Conservation (phyloP, 768 basidiomycete species). For the Tylopilus cervinicoccineus region DNA sequence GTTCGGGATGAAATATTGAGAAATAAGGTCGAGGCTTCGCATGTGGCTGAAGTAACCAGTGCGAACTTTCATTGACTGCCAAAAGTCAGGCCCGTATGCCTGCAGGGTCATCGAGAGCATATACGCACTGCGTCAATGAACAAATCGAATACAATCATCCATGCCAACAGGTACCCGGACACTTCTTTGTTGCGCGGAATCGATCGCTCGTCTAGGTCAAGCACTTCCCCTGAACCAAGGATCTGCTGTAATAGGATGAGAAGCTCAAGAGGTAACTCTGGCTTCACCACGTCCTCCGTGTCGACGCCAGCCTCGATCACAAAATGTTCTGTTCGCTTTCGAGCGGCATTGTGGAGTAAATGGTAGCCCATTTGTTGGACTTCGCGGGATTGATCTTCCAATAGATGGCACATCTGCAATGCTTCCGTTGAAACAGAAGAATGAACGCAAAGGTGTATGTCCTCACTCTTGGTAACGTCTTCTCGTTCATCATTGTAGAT, state of each 20-base stretch:
- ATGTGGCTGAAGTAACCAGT: conserved; percentile 85
- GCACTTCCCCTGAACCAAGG: conserved; percentile 37
- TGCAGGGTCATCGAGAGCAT: not conserved
- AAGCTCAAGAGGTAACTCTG: conserved; percentile 64
- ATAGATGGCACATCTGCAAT: conserved; percentile 72
- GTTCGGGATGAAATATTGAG: conserved; percentile 62
- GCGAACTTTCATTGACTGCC: conserved; percentile 83
- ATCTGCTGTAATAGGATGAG: conserved; percentile 55
- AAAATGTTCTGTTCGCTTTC: conserved; percentile 72
- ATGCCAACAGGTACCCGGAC: conserved; percentile 73
- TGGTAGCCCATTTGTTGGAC: conserved; percentile 79
- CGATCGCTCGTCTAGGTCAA: conserved; percentile 40
- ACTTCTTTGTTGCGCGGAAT: conserved; percentile 34
- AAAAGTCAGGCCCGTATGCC: not conserved
- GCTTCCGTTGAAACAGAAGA: not conserved
- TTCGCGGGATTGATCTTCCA: conserved; percentile 56
- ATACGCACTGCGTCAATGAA: conserved; percentile 76
- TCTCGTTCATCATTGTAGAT: conserved; percentile 53
- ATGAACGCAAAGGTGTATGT: not conserved
- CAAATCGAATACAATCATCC: conserved; percentile 87
- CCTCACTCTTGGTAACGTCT: conserved; percentile 60
- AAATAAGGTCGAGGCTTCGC: conserved; percentile 62
- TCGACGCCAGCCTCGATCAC: conserved; percentile 88
- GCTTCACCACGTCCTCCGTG: conserved; percentile 48
- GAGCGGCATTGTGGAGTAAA: conserved; percentile 65